Percentiles rank a stretch among this genome's conserved stretches.
These are phyloP conservation scores for Gastrodia elata DNA, from an alignment of 106 monocot species.

Conservation along the genomic window DNA sequence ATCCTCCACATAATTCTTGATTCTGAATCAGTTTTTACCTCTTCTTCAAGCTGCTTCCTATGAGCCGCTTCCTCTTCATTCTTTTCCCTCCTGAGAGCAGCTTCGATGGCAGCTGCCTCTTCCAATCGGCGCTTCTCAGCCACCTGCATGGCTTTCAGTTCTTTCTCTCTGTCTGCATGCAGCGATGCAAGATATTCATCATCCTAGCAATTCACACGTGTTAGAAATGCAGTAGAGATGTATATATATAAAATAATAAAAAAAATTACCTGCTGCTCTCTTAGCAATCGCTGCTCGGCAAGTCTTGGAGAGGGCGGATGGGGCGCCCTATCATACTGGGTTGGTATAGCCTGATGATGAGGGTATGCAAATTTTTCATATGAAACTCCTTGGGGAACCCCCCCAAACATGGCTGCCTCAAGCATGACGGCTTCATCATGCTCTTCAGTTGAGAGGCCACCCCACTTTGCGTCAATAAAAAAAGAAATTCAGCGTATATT, in stretches of 20 bases:
- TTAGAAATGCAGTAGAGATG: neutral
- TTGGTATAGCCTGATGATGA: constrained; percentile 13
- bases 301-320: constrained; percentile 73
- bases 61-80: constrained; percentile 44
- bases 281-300: constrained; percentile 64
- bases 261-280: constrained; percentile 78
- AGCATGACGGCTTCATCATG: constrained; percentile 99
- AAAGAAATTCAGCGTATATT: neutral
- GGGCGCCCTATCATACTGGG: constrained; percentile 32
- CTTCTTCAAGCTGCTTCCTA: constrained; percentile 54
- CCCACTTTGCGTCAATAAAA: constrained; percentile 60
- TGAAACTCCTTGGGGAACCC: constrained; percentile 56
- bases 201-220: constrained; percentile 45
- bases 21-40: constrained; percentile 34
- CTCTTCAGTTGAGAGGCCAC: constrained; percentile 83
- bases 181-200: constrained; percentile 87
- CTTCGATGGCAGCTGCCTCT: constrained; percentile 62
- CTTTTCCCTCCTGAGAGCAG: constrained; percentile 43
- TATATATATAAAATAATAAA: constrained; percentile 3
- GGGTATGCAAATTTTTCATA: constrained; percentile 56
- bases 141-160: constrained; percentile 66
- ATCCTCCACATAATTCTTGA: neutral
- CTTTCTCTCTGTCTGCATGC: constrained; percentile 87
- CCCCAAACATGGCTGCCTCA: constrained; percentile 98
- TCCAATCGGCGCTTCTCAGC: constrained; percentile 45